phyloP scores from a whole-genome alignment of 345 rosid genomes.

The Salix koriyanagi region DNA sequence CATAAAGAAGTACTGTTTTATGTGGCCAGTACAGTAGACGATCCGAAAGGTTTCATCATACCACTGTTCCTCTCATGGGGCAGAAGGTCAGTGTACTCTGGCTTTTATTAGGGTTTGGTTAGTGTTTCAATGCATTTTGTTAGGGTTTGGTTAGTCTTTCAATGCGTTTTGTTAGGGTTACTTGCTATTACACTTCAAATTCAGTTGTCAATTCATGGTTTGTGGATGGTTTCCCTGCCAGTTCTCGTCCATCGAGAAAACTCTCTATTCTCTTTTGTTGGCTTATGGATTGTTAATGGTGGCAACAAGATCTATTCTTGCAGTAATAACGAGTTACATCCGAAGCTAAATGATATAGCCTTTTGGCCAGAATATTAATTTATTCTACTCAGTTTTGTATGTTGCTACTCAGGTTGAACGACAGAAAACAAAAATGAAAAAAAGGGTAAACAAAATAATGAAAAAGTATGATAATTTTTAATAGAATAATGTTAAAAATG shows the following conservation, averaged over 20 bases:
- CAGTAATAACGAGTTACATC: too few species aligned
- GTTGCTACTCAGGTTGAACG: too few species aligned
- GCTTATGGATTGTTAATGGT: neutral
- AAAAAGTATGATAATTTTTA: too few species aligned
- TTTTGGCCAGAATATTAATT: too few species aligned
- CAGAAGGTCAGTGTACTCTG: neutral
- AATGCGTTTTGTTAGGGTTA: neutral
- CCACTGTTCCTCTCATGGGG: neutral
- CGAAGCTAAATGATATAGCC: too few species aligned
- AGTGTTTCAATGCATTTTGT: slow-evolving; percentile 8
- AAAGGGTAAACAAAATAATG: too few species aligned
- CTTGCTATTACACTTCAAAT: neutral
- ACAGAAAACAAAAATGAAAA: too few species aligned
- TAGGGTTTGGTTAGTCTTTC: neutral
- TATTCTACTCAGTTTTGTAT: too few species aligned
- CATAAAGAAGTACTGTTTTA: neutral
- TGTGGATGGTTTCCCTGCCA: neutral
- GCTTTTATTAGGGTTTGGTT: slow-evolving; percentile 1
- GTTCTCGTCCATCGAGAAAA: slow-evolving; percentile 8
- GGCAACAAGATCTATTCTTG: neutral
- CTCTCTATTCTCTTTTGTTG: neutral
- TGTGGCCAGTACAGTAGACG: neutral
- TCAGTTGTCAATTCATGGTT: slow-evolving; percentile 12
- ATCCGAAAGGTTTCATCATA: neutral
- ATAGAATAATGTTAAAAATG: too few species aligned